Conservation (phyloP, 345 rosid genomes). For the Mallotus nudiflorus region DNA sequence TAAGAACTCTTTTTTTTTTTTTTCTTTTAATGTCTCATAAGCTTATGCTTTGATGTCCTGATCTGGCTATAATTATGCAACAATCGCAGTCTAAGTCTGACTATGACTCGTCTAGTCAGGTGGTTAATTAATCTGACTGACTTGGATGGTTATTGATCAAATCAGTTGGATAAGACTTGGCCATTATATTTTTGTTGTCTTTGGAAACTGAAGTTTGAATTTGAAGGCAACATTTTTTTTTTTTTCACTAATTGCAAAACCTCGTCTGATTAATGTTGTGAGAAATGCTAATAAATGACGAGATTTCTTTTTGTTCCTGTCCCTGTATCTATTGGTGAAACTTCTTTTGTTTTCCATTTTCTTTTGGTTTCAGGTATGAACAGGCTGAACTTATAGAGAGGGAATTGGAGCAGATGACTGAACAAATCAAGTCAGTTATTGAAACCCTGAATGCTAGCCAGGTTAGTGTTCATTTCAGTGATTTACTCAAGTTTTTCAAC, state of each 20-base stretch:
- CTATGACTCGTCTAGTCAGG: not conserved
- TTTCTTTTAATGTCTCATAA: not conserved
- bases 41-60: not conserved
- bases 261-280: not conserved
- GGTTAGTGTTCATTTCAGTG: conserved; percentile 38
- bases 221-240: not conserved
- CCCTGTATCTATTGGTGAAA: not conserved
- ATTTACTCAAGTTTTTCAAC: conserved; percentile 2
- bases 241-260: not conserved
- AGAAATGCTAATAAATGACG: not conserved
- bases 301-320: not conserved
- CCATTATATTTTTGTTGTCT: not conserved
- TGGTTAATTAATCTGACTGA: not conserved
- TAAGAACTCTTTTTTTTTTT: conserved; percentile 39
- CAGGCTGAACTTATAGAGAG: conserved; percentile 88
- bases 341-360: not conserved
- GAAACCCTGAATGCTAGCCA: conserved; percentile 78
- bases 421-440: conserved; percentile 82
- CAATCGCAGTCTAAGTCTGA: not conserved
- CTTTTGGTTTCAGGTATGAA: conserved; percentile 63
- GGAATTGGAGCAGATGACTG: conserved; percentile 92
- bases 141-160: not conserved
- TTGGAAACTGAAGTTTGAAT: not conserved
- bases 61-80: not conserved
- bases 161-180: not conserved